Evolutionary conservation across 257 asterid species (phyloP).

Genomic region (Plantago elongata): DNA sequence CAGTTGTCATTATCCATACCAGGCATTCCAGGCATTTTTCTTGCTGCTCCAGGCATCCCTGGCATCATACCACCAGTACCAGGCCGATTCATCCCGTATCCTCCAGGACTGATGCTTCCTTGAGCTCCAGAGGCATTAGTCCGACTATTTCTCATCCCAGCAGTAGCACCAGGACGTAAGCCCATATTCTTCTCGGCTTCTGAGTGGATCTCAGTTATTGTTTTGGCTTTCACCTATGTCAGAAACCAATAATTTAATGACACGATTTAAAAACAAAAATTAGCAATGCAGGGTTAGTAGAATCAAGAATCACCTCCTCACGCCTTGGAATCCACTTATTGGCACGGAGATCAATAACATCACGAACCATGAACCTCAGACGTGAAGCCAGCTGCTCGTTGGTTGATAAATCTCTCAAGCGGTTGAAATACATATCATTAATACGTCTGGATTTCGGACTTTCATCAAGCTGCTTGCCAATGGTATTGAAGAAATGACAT

Average conservation of each 20-base stretch:
- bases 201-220: conserved; percentile 78
- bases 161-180: conserved; percentile 91
- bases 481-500: conserved; percentile 89
- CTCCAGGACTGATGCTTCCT: conserved; percentile 59
- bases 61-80: conserved; percentile 98
- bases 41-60: conserved; percentile 83
- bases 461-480: conserved; percentile 89
- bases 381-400: conserved; percentile 79
- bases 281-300: not conserved
- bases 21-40: conserved; percentile 85
- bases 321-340: conserved; percentile 89
- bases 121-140: conserved; percentile 47
- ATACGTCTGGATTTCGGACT: conserved; percentile 65
- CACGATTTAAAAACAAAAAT: conserved; percentile 3
- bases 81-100: conserved; percentile 66
- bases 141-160: conserved; percentile 68
- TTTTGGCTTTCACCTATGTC: conserved; percentile 80
- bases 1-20: conserved; percentile 70
- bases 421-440: conserved; percentile 62
- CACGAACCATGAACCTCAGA: conserved; percentile 76
- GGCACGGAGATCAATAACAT: conserved; percentile 76
- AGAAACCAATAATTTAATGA: conserved; percentile 6
- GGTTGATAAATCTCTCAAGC: conserved; percentile 68
- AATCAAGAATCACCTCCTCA: conserved; percentile 56
- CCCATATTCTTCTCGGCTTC: conserved; percentile 97